Conservation (phyloP, 2,329 filamentous ascomycete species). For the Pseudogymnoascus pannorum region DNA sequence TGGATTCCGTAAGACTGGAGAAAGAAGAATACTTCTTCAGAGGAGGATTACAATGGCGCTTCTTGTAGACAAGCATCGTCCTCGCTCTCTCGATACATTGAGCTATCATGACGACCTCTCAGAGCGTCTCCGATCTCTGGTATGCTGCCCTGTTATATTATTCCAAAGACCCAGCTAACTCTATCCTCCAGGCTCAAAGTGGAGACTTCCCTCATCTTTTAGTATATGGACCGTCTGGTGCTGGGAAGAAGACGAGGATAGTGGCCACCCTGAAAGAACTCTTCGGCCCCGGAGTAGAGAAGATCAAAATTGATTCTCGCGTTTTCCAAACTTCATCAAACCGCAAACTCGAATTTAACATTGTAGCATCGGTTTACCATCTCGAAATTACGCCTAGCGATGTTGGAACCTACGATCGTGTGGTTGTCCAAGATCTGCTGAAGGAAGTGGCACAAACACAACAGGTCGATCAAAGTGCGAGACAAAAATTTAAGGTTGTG, state of each 20-base stretch:
- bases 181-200: constrained; percentile 66
- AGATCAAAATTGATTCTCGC: constrained; percentile 98
- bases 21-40: not conserved
- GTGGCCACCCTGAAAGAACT: constrained; percentile 92
- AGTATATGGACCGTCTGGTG: constrained; percentile 92
- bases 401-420: constrained; percentile 91
- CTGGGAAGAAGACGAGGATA: constrained; percentile 95
- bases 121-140: constrained; percentile 75
- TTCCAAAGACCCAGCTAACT: constrained; percentile 12
- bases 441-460: constrained; percentile 99
- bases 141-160: constrained; percentile 38
- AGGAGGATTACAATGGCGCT: constrained; percentile 46
- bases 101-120: constrained; percentile 89
- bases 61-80: constrained; percentile 65
- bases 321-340: constrained; percentile 94
- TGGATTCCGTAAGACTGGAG: not conserved
- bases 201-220: constrained; percentile 97
- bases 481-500: constrained; percentile 94
- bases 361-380: constrained; percentile 94
- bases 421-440: constrained; percentile 88
- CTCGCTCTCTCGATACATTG: constrained; percentile 66
- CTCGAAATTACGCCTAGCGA: constrained; percentile 97
- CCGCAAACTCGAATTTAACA: constrained; percentile 98
- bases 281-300: constrained; percentile 94
- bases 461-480: constrained; percentile 88